Evolutionary conservation across 345 rosid species (phyloP), one percentile per base, ranked within the genome.

Genomic region (Psidium guajava): DNA sequence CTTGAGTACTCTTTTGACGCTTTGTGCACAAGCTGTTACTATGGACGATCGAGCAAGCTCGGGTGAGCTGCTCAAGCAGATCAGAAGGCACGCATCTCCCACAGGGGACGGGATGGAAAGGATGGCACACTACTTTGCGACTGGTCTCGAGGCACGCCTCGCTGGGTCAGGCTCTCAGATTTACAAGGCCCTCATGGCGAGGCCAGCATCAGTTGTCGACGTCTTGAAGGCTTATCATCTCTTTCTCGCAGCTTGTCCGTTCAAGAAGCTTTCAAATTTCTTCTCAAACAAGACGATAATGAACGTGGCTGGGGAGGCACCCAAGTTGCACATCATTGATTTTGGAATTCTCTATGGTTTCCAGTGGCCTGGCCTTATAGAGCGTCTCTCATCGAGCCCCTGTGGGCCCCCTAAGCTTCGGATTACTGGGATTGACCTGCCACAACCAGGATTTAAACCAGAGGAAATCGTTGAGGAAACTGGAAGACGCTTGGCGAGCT

Each of bases 341-440:
- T 93, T 93, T 42, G 94, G 95, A 49, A 90, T 92, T 83, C 47
- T 85, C 8, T 89, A 90, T 61, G 95, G 94, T 36, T 92, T 93
- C 83, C 94, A 91, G 73, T 93, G 95, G 95, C 95, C 94, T 27
- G 84, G 91, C 86, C 92, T 92, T 82, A 91, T 93, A 86, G 92
- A 93, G 77, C 89, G 87, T 27, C 91, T 90, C 82, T 90, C 94
- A 12, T 86, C 89, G 15, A 88, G 91, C 80, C 86, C 89, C 14
- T 88, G 91, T 40, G 95, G 95, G 55, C 94, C 95, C 56, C 95
- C 94, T 57, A 85, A 83, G 87, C 89, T 93, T 84, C 91, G 91
- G 5, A 89, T 93, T 47, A 93, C 95, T 2, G 93, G 91, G 36
- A 87, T 93, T 11, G 95, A 93, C 86, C 83, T 91, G 81, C 95